Percentiles rank a stretch among this genome's conserved stretches.
Conservation (phyloP, 169 alveolate species). For the Plasmodium malariae region DNA sequence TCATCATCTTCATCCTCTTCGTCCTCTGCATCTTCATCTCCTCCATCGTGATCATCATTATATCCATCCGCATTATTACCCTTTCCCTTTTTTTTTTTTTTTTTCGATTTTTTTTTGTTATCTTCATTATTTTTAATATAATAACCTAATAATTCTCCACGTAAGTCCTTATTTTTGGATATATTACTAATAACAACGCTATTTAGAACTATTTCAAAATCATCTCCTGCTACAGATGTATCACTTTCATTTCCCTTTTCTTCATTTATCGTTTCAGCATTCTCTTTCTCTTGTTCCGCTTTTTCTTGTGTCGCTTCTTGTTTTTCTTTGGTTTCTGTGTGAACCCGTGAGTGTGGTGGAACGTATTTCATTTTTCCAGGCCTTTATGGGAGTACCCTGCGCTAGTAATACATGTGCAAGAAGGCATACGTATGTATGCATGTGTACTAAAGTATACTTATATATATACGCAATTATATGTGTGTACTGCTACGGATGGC, state of each 20-base stretch:
- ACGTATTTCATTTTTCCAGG: conserved; percentile 62
- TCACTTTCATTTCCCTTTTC: conserved; percentile 47
- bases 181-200: conserved; percentile 74
- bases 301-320: conserved; percentile 15
- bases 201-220: conserved; percentile 66
- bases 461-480: too few relatives aligned
- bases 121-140: conserved; percentile 46
- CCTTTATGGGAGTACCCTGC: too few relatives aligned
- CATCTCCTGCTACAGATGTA: conserved; percentile 56
- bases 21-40: neutral
- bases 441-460: too few relatives aligned
- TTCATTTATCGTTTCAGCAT: conserved; percentile 14
- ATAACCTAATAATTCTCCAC: conserved; percentile 74
- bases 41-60: neutral
- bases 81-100: conserved; percentile 26
- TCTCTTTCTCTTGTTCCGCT: conserved; percentile 25
- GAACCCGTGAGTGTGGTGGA: conserved; percentile 61
- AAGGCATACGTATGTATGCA: neutral
- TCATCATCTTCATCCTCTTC: conserved; percentile 2
- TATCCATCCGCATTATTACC: conserved; percentile 24
- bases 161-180: conserved; percentile 53
- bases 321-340: conserved; percentile 35
- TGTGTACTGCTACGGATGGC: too few relatives aligned
- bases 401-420: neutral
- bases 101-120: conserved; percentile 34